Conservation (phyloP, 306 rosid species). For the Malus sylvestris region DNA sequence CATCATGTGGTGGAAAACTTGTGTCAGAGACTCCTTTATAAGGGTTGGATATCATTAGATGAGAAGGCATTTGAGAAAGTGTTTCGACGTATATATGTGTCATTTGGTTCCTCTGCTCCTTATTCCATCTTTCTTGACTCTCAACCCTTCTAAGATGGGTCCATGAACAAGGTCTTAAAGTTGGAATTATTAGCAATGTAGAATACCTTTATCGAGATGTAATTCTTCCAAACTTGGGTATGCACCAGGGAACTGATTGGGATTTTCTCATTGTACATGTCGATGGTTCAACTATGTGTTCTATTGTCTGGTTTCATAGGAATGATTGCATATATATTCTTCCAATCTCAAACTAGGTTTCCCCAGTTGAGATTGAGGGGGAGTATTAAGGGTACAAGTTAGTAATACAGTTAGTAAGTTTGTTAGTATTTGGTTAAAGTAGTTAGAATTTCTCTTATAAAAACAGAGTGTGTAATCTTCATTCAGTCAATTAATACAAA, state of each 20-base stretch:
- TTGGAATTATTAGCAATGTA: slow-evolving; percentile 81
- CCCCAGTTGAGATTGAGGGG: no score
- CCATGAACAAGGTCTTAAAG: slow-evolving; percentile 63
- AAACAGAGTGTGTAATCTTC: no score
- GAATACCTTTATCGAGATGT: slow-evolving; percentile 84
- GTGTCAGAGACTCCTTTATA: slow-evolving; percentile 80
- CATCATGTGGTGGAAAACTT: slow-evolving; percentile 87
- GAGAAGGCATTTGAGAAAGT: slow-evolving; percentile 97
- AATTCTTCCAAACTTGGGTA: slow-evolving; percentile 79
- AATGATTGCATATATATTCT: no score
- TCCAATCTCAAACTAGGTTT: no score
- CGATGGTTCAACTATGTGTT: no score
- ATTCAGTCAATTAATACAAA: no score
- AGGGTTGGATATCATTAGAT: slow-evolving; percentile 94
- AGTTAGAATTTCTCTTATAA: no score
- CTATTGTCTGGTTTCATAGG: no score
- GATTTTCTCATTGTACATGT: no score
- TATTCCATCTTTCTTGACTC: slow-evolving; percentile 69
- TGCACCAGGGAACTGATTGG: slow-evolving; percentile 45
- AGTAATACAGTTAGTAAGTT: no score
- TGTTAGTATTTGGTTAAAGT: no score
- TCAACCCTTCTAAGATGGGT: slow-evolving; percentile 89
- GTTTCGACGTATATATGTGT: slow-evolving; percentile 75
- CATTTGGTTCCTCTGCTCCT: slow-evolving; percentile 94
- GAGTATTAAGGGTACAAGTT: no score